phyloP scores from a whole-genome alignment of 306 rosid genomes.

The Medicago arabica region DNA sequence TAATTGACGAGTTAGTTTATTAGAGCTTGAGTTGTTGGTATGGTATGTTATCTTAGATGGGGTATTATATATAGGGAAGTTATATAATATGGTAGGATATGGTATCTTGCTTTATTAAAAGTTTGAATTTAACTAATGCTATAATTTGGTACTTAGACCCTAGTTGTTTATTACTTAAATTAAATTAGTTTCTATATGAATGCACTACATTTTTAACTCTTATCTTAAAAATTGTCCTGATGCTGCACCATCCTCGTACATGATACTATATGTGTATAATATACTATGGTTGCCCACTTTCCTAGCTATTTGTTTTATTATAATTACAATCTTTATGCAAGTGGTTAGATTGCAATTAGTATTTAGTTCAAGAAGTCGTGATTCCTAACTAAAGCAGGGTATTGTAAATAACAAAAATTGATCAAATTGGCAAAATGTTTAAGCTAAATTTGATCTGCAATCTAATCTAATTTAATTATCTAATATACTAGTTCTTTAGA shows the following conservation, averaged over 20 bases:
- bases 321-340: constrained; percentile 35
- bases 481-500: neutral
- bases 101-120: constrained; percentile 14
- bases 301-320: neutral
- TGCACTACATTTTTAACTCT: neutral
- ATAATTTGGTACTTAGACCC: neutral
- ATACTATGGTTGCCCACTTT: neutral
- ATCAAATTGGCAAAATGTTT: constrained; percentile 31
- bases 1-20: constrained; percentile 16
- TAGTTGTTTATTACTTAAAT: constrained; percentile 21
- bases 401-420: neutral
- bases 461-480: neutral
- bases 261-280: constrained; percentile 7
- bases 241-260: neutral
- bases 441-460: constrained; percentile 19
- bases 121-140: constrained; percentile 2
- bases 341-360: constrained; percentile 47
- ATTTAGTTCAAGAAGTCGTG: neutral
- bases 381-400: constrained; percentile 36
- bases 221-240: neutral
- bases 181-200: neutral
- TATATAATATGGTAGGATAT: neutral
- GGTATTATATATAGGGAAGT: constrained; percentile 40
- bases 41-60: neutral
- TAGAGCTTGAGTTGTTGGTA: constrained; percentile 21